Conservation (phyloP, 2,329 filamentous ascomycete genomes). For the Cercospora canescens region DNA sequence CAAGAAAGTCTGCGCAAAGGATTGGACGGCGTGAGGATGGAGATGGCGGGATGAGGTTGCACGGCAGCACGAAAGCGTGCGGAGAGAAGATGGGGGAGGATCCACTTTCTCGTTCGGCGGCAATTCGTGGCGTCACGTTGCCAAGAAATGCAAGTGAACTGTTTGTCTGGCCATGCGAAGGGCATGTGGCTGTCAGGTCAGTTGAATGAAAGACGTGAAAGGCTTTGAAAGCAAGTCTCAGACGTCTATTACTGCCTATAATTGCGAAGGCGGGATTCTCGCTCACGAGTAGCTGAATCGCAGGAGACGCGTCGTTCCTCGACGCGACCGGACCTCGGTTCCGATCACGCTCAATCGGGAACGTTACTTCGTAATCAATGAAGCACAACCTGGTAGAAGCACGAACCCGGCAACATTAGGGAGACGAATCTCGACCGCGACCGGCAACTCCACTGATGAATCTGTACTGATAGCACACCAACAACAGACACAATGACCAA, state of each 20-base stretch:
- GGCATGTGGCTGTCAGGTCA: neutral
- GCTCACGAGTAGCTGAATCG: neutral
- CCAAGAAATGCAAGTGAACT: neutral
- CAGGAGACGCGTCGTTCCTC: neutral
- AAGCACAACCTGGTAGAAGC: neutral
- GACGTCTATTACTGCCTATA: neutral
- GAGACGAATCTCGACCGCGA: neutral
- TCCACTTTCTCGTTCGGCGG: neutral
- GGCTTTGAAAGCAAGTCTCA: neutral
- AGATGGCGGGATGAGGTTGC: neutral
- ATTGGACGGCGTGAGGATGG: neutral
- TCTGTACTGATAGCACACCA: neutral
- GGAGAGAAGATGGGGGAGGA: conserved; percentile 6
- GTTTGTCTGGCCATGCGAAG: neutral
- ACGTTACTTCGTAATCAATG: neutral
- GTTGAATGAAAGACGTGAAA: neutral
- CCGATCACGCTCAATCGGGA: neutral
- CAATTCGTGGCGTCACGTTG: neutral
- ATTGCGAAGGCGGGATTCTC: neutral
- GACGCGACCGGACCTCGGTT: conserved; percentile 8
- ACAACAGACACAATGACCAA: conserved; percentile 16
- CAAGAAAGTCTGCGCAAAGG: neutral
- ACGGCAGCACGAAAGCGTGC: neutral
- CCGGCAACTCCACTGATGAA: neutral
- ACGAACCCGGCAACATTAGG: neutral